phyloP scores from a whole-genome alignment of 1,284 basidiomycete genomes.

The Leccinum cinnamomeum region DNA sequence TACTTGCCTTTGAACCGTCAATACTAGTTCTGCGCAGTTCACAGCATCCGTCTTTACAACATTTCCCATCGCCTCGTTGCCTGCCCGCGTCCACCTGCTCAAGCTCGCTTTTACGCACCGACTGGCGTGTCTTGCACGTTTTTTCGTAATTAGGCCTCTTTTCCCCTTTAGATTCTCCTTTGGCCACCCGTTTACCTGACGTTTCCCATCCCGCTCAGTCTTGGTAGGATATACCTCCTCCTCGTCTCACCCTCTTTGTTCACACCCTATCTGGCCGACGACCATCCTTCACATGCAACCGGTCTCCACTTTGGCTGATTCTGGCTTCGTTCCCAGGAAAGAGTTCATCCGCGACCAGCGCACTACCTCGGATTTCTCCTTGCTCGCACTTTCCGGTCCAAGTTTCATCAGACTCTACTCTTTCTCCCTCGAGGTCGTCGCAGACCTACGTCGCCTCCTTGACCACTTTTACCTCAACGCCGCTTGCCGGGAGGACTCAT shows the following conservation, averaged over 20 bases:
- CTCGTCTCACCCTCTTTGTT: constrained; percentile 23
- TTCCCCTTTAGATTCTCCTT: constrained; percentile 32
- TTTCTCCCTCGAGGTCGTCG: constrained; percentile 54
- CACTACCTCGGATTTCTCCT: constrained; percentile 59
- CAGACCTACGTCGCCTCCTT: constrained; percentile 54
- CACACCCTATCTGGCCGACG: constrained; percentile 28
- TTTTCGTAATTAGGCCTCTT: constrained; percentile 30
- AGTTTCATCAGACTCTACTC: constrained; percentile 67
- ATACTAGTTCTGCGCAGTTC: constrained; percentile 14
- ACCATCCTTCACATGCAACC: constrained; percentile 34
- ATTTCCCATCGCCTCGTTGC: constrained; percentile 11
- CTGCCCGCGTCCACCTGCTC: constrained; percentile 9
- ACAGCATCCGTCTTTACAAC: constrained; percentile 6
- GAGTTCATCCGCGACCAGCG: constrained; percentile 65
- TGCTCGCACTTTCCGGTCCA: constrained; percentile 63
- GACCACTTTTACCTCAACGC: constrained; percentile 47
- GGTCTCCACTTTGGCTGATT: constrained; percentile 35
- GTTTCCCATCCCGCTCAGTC: constrained; percentile 36
- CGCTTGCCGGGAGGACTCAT: constrained; percentile 52
- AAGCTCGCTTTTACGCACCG: constrained; percentile 14
- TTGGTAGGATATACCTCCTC: constrained; percentile 29
- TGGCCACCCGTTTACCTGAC: constrained; percentile 42
- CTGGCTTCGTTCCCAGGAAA: constrained; percentile 60
- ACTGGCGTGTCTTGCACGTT: constrained; percentile 37
- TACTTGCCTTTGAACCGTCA: background rate